A percentile compares a stretch with the other conserved stretches of the same genome.
These are phyloP conservation scores for Lentinus polychrous DNA, from an alignment of 1,284 basidiomycete genomes.

Conservation along the genomic window DNA sequence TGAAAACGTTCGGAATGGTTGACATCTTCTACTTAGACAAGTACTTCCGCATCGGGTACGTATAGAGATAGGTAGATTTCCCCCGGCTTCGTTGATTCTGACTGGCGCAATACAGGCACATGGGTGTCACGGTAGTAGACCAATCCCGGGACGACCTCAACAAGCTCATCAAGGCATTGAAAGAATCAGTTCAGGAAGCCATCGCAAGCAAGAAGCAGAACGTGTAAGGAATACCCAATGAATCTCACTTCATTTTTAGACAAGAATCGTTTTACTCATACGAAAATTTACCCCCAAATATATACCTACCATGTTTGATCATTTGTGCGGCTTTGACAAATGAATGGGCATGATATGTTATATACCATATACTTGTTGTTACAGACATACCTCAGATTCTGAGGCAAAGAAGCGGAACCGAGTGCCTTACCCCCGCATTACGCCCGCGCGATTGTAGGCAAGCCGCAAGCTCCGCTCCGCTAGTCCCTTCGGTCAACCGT, in stretches of 20 bases:
- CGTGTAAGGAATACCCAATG: conserved; percentile 17
- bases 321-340: too few species aligned
- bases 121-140: conserved; percentile 83
- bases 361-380: too few species aligned
- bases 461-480: too few species aligned
- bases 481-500: too few species aligned
- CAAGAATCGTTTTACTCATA: too few species aligned
- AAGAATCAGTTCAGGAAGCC: conserved; percentile 52
- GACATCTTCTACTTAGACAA: conserved; percentile 41
- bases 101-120: conserved; percentile 52
- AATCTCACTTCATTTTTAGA: background rate
- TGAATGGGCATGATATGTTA: too few species aligned
- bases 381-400: too few species aligned
- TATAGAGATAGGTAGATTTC: conserved; percentile 9
- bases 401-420: too few species aligned
- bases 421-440: background rate
- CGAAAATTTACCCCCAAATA: background rate
- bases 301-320: background rate
- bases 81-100: conserved; percentile 16
- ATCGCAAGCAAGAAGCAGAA: conserved; percentile 27
- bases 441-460: background rate
- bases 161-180: conserved; percentile 63
- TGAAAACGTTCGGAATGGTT: conserved; percentile 8
- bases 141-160: conserved; percentile 69
- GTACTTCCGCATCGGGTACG: conserved; percentile 76